Percentiles rank a stretch among this genome's conserved stretches.
phyloP scores from a whole-genome alignment of 2,329 filamentous ascomycete genomes.

The Talaromyces sp. region DNA sequence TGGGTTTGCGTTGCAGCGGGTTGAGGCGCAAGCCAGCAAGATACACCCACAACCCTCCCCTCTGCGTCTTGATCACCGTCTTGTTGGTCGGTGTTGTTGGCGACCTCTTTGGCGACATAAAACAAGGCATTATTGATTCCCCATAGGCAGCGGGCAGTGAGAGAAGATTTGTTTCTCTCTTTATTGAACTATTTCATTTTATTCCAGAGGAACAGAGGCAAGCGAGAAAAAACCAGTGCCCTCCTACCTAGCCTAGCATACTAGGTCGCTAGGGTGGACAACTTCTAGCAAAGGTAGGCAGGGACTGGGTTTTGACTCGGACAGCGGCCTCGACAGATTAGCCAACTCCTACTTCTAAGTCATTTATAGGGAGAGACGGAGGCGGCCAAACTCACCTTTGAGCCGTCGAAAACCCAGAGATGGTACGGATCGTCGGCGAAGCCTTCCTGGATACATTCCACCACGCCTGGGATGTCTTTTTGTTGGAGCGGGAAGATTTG shows the following conservation, averaged over 20 bases:
- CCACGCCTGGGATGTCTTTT: constrained; percentile 60
- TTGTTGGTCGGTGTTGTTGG: neutral
- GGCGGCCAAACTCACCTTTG: constrained; percentile 44
- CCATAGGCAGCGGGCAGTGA: constrained; percentile 65
- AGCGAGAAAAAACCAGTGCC: constrained; percentile 17
- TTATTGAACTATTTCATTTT: constrained; percentile 51
- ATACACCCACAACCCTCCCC: constrained; percentile 61
- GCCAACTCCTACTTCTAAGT: neutral
- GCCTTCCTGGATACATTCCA: constrained; percentile 63
- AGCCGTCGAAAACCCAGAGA: constrained; percentile 61
- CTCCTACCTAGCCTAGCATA: neutral
- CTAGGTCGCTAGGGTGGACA: neutral
- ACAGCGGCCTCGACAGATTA: constrained; percentile 18
- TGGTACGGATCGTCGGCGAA: constrained; percentile 67
- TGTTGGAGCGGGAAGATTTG: constrained; percentile 55
- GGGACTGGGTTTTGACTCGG: constrained; percentile 12
- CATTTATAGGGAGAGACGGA: neutral
- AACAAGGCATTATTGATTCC: constrained; percentile 68
- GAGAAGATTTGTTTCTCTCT: constrained; percentile 59
- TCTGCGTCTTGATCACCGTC: neutral
- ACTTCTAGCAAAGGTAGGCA: neutral
- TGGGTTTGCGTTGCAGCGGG: constrained; percentile 35
- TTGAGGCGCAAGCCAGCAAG: constrained; percentile 67
- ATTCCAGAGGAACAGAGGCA: neutral
- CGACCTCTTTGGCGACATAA: constrained; percentile 59